Evolutionary conservation across 305 asterid genomes (phyloP).

Genomic region (Fraxinus angustifolia): DNA sequence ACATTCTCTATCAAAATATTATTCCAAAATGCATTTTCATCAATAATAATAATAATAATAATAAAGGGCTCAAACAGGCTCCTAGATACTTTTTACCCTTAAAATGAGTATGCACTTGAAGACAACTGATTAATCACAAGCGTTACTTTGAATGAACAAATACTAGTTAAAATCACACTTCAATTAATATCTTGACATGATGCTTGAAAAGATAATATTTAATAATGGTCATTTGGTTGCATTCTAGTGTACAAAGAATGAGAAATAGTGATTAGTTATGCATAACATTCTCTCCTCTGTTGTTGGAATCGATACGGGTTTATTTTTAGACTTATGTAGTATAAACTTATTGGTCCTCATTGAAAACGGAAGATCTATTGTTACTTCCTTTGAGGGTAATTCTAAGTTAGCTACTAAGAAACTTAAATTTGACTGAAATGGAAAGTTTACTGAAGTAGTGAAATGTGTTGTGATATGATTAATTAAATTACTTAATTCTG

Average conservation of each 20-base stretch:
- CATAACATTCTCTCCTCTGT: not conserved
- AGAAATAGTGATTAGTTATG: not conserved
- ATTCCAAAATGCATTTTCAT: not conserved
- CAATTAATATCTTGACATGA: not conserved
- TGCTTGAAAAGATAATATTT: not conserved
- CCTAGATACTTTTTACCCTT: not conserved
- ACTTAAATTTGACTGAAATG: not conserved
- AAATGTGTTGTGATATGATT: not conserved
- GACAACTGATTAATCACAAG: not conserved
- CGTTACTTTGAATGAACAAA: not conserved
- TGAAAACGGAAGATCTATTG: not conserved
- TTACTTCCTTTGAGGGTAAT: not conserved
- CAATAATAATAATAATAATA: no score
- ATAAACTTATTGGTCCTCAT: not conserved
- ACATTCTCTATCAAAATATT: not conserved
- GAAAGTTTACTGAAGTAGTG: not conserved
- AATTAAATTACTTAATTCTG: not conserved
- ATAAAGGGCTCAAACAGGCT: not conserved
- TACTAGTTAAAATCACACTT: not conserved
- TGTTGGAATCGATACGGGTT: not conserved
- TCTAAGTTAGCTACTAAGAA: not conserved
- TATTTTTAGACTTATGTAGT: not conserved
- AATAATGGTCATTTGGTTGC: not conserved
- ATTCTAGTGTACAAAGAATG: not conserved
- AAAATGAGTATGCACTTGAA: not conserved